Conservation (phyloP, 1,284 basidiomycete species). For the Leccinum pallidistipes region DNA sequence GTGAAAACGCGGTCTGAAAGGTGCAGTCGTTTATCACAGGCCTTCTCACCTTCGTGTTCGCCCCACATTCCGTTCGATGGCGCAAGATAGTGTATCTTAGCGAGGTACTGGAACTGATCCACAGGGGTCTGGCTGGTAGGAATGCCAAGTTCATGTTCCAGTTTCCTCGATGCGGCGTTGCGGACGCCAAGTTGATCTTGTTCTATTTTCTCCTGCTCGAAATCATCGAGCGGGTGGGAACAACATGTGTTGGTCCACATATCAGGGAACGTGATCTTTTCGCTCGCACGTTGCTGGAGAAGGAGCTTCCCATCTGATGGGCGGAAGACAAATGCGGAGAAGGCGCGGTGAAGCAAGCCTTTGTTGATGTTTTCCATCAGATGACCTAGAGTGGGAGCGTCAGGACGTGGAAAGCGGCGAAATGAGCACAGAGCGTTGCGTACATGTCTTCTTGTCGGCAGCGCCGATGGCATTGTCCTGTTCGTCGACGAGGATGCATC, state of each 20-base stretch:
- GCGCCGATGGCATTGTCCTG: conserved; percentile 89
- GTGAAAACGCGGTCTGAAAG: conserved; percentile 5
- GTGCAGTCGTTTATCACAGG: neutral
- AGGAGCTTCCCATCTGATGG: conserved; percentile 94
- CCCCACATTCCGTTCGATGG: conserved; percentile 95
- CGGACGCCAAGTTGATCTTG: conserved; percentile 83
- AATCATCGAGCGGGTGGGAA: conserved; percentile 94
- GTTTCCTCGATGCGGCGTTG: conserved; percentile 89
- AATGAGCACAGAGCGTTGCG: conserved; percentile 32
- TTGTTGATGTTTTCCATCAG: conserved; percentile 97
- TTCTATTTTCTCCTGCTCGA: conserved; percentile 80
- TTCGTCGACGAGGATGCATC: conserved; percentile 94
- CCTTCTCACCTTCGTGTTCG: conserved; percentile 89
- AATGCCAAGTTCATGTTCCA: conserved; percentile 97
- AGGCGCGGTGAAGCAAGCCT: conserved; percentile 95
- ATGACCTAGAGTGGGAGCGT: conserved; percentile 57
- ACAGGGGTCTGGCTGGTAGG: conserved; percentile 75
- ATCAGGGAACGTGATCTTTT: conserved; percentile 99
- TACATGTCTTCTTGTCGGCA: conserved; percentile 96
- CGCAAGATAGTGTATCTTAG: conserved; percentile 96
- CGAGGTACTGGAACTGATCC: conserved; percentile 93
- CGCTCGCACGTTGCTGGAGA: conserved; percentile 90
- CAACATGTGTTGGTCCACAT: conserved; percentile 99
- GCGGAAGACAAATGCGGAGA: conserved; percentile 96
- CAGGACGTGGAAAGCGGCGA: neutral